Evolutionary conservation across 495 filamentous ascomycete species (phyloP), one percentile per base, ranked within the genome.

Genomic region (Penicillium lividum): DNA sequence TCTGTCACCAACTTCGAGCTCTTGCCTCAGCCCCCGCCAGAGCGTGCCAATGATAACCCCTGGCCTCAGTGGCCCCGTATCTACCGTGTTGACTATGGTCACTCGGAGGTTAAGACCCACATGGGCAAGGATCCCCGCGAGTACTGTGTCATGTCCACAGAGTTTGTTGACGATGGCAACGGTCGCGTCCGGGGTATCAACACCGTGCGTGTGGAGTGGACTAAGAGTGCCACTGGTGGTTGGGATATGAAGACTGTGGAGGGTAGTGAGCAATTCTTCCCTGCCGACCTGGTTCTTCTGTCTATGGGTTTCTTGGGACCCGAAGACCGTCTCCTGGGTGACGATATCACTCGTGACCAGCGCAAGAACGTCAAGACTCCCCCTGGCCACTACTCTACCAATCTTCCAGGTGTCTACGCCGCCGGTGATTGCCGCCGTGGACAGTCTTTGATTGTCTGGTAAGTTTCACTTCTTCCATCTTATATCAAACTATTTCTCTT

Each of bases 221-320:
- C 93, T 55, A 93, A 92, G 82, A 88, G 84, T 48, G 82, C 89
- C 30, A 86, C 84, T 53, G 95, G 95, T 53, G 94, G 94, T 30
- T 98, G 94, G 94, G 94, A 98, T 71, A 98, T 98, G 94, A 97
- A 97, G 83, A 92, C 95, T 69, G 81, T 96, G 28, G 94, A 97
- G 61, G 92, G 90, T 27, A 93, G 89, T 53, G 89, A 97, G 77
- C 88, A 97, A 70, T 96, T 95, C 82, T 98, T 98, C 87, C 92
- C 92, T 18, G 94, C 94, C 10, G 94, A 98, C 62, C 86, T 98
- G 36, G 93, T 98, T 47, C 89, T 98, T 31, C 80, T 98, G 28
- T 97, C 93, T 27, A 98, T 98, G 94, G 94, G 94, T 64, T 98
- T 98, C 88, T 80, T 98, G 56, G 94, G 94, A 15, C 94, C 94